Evolutionary conservation across 345 rosid species (phyloP).

Genomic region (Conringia planisiliqua): DNA sequence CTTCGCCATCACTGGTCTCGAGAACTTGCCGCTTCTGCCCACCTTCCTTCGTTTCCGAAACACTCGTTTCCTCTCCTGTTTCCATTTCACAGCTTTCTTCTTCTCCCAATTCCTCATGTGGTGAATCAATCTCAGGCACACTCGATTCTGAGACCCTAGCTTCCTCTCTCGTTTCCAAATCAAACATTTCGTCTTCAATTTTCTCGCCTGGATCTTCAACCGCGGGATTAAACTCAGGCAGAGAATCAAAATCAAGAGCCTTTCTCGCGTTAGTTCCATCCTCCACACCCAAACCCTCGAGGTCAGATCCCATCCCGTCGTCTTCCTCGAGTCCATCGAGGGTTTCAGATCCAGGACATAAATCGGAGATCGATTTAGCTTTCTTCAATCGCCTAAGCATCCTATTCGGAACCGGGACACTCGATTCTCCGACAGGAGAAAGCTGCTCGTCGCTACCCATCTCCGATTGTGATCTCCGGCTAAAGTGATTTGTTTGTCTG

Average conservation of each 20-base stretch:
- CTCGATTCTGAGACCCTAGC: not conserved
- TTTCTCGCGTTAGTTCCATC: conserved; percentile 38
- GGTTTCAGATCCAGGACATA: conserved; percentile 26
- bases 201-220: conserved; percentile 28
- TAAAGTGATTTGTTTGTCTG: not conserved
- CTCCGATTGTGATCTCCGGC: conserved; percentile 5
- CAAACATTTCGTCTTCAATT: conserved; percentile 23
- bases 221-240: conserved; percentile 36
- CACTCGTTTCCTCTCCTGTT: not conserved
- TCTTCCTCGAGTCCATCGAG: conserved; percentile 33
- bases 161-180: conserved; percentile 16
- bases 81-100: conserved; percentile 3
- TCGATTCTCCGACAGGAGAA: conserved; percentile 43
- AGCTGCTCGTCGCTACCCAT: conserved; percentile 51
- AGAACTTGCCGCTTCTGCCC: conserved; percentile 20
- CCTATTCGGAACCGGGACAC: conserved; percentile 43
- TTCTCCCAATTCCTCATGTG: not conserved
- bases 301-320: conserved; percentile 28
- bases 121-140: not conserved
- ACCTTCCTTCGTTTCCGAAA: conserved; percentile 10
- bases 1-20: conserved; percentile 17
- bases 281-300: conserved; percentile 31
- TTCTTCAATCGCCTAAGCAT: conserved; percentile 73
- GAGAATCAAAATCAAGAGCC: conserved; percentile 45
- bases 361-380: conserved; percentile 23